Percentiles rank a stretch among this genome's conserved stretches.
These are phyloP conservation scores for Microstegium vimineum DNA, from an alignment of 176 grass and related monocot species.

Conservation along the genomic window DNA sequence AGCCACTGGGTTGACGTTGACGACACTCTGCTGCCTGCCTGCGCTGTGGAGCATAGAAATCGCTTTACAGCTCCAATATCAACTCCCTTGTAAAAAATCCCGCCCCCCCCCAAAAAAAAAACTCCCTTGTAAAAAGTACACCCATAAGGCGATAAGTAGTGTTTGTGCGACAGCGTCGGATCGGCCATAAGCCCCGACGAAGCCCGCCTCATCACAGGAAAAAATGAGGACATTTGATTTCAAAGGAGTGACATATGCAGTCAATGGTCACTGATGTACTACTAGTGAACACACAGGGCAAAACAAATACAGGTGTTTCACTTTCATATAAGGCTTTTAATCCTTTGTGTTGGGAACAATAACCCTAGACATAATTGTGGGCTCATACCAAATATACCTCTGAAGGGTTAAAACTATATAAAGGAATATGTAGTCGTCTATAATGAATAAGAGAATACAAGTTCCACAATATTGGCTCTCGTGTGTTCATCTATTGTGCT, in stretches of 20 bases:
- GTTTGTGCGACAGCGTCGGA: not conserved
- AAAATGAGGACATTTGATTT: not conserved
- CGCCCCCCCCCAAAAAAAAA: too few relatives aligned
- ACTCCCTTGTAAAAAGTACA: not conserved
- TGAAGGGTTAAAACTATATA: too few relatives aligned
- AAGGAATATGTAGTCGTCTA: too few relatives aligned
- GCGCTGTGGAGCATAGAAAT: not conserved
- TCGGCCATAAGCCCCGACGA: not conserved
- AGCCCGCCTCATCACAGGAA: not conserved
- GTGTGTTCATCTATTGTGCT: too few relatives aligned
- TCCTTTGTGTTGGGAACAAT: too few relatives aligned
- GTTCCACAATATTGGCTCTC: too few relatives aligned
- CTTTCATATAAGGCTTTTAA: not conserved
- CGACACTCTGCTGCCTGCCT: not conserved
- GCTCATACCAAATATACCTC: too few relatives aligned
- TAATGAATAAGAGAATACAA: too few relatives aligned
- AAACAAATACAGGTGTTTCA: not conserved
- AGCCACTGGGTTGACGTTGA: not conserved
- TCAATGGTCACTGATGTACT: not conserved
- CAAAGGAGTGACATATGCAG: not conserved
- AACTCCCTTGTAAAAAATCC: not conserved
- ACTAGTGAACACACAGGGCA: not conserved
- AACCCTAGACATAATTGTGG: too few relatives aligned
- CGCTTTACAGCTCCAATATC: not conserved
- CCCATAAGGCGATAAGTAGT: not conserved